These are phyloP conservation scores for Trametes versicolor DNA, from an alignment of 1,284 basidiomycete species.

Conservation along the genomic window DNA sequence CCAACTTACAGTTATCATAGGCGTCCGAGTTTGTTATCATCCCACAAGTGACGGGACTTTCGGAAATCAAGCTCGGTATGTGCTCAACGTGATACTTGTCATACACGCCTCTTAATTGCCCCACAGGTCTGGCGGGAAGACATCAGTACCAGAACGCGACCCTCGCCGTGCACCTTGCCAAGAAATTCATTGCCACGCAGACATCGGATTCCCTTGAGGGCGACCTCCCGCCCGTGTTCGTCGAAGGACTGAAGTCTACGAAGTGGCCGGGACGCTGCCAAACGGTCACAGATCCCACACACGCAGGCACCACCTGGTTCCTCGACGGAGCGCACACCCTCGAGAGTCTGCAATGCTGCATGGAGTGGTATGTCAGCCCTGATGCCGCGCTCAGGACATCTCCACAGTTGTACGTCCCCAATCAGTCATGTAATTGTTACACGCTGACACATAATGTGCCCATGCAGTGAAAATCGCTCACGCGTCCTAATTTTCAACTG, in stretches of 20 bases:
- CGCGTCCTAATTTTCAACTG: slow-evolving; percentile 95
- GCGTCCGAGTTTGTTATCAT: slow-evolving; percentile 69
- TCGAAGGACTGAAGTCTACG: slow-evolving; percentile 73
- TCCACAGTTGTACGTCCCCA: slow-evolving; percentile 33
- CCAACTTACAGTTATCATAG: slow-evolving; percentile 19
- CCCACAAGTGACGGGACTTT: slow-evolving; percentile 56
- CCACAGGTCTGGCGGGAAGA: slow-evolving; percentile 81
- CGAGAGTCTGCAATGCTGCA: slow-evolving; percentile 90
- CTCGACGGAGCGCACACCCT: slow-evolving; percentile 96
- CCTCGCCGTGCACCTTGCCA: slow-evolving; percentile 84
- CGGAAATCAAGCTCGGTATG: slow-evolving; percentile 71
- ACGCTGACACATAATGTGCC: neutral
- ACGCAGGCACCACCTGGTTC: slow-evolving; percentile 77
- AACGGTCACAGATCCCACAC: slow-evolving; percentile 69
- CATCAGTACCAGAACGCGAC: slow-evolving; percentile 94
- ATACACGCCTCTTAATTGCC: neutral
- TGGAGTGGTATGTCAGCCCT: slow-evolving; percentile 84
- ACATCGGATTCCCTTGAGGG: slow-evolving; percentile 42
- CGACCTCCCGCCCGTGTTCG: slow-evolving; percentile 62
- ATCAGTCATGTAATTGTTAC: neutral
- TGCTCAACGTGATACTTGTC: slow-evolving; percentile 1
- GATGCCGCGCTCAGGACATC: slow-evolving; percentile 53
- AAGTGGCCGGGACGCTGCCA: slow-evolving; percentile 99
- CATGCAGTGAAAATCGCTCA: slow-evolving; percentile 21
- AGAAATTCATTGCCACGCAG: slow-evolving; percentile 69